Evolutionary conservation across 345 rosid species (phyloP).

Genomic region (Murraya paniculata): DNA sequence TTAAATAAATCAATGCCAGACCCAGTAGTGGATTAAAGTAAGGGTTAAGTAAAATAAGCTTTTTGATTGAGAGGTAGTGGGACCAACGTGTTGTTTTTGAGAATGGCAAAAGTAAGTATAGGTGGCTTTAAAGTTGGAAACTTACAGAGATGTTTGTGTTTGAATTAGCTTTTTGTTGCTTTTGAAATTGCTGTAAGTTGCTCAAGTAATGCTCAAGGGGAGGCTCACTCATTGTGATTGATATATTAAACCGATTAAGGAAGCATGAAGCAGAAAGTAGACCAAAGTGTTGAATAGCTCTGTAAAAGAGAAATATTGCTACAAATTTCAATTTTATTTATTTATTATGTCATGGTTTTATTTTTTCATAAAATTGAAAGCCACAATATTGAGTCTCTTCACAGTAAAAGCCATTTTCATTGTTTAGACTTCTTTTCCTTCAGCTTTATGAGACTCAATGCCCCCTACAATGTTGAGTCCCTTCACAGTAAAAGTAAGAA

Average conservation of each 20-base stretch:
- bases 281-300: neutral
- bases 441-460: neutral
- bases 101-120: conserved; percentile 31
- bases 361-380: neutral
- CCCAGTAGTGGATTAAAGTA: conserved; percentile 25
- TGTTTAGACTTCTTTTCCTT: neutral
- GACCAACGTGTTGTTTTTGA: conserved; percentile 41
- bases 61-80: conserved; percentile 40
- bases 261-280: neutral
- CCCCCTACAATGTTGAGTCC: neutral
- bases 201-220: neutral
- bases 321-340: neutral
- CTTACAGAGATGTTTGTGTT: conserved; percentile 16
- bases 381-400: too few relatives aligned
- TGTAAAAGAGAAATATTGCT: neutral
- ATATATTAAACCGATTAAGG: neutral
- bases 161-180: conserved; percentile 24
- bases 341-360: neutral
- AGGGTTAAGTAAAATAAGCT: conserved; percentile 37
- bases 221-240: neutral
- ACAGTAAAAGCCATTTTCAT: too few relatives aligned
- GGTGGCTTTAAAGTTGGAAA: conserved; percentile 36
- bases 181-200: conserved; percentile 22
- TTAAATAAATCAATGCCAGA: conserved; percentile 22
- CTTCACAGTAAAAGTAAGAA: too few relatives aligned